Conservation (phyloP, 1,139 yeast genomes). For the Maudiozyma humilis region DNA sequence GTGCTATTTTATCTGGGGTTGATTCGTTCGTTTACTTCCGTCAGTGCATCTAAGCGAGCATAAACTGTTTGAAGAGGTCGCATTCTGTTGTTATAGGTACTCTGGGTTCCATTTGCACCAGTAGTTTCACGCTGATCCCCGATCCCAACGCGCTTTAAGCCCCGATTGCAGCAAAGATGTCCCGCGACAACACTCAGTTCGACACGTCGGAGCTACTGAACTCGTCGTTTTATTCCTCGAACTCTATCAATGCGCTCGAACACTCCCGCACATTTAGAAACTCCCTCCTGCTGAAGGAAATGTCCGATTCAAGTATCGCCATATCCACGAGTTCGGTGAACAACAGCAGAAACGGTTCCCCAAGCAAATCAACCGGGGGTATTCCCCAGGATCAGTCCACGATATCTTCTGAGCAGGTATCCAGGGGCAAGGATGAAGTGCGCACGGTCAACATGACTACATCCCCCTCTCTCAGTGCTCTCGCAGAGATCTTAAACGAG, state of each 20-base stretch:
- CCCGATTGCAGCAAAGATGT: no score
- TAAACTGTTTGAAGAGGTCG: no score
- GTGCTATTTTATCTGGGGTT: no score
- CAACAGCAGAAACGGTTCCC: not conserved
- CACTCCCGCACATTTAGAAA: slow-evolving; percentile 38
- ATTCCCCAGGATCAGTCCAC: not conserved
- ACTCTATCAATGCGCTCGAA: slow-evolving; percentile 28
- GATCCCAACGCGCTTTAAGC: no score
- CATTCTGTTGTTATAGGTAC: no score
- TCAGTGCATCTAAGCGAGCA: no score
- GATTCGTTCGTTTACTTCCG: no score
- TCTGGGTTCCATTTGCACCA: no score
- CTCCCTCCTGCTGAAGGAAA: slow-evolving; percentile 32
- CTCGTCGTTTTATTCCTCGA: slow-evolving; percentile 28
- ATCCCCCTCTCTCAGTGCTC: slow-evolving; percentile 37
- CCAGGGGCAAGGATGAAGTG: slow-evolving; percentile 13
- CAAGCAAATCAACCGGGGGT: not conserved
- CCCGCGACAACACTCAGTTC: slow-evolving; percentile 1
- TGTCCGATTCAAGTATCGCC: slow-evolving; percentile 18
- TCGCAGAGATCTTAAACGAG: slow-evolving; percentile 34
- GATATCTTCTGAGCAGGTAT: not conserved
- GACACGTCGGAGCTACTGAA: slow-evolving; percentile 11
- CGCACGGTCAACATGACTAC: slow-evolving; percentile 35
- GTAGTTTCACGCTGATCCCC: no score
- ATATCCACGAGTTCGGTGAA: slow-evolving; percentile 1